Percentiles rank a stretch among this genome's conserved stretches.
These are phyloP conservation scores for Rhynchosporium graminicola DNA, from an alignment of 2,329 filamentous ascomycete genomes.

Conservation along the genomic window DNA sequence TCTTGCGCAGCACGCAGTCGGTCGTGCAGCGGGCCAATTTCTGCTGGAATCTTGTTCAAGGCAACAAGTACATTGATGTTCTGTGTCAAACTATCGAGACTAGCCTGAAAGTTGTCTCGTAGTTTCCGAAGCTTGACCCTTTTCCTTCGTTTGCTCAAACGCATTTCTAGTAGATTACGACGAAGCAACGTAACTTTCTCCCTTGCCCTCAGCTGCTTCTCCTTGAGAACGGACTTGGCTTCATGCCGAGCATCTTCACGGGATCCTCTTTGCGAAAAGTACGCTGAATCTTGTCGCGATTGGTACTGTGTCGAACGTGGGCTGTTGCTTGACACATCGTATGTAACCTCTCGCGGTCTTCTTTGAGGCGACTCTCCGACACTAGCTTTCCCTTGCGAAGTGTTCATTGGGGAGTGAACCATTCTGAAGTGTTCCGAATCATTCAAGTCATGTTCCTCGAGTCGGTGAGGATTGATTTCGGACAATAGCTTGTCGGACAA, in stretches of 20 bases:
- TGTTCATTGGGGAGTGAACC: slow-evolving; percentile 17
- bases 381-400: slow-evolving; percentile 7
- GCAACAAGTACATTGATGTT: slow-evolving; percentile 25
- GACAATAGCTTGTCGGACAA: neutral
- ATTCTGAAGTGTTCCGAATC: slow-evolving; percentile 13
- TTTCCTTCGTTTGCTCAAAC: slow-evolving; percentile 17
- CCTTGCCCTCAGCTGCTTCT: slow-evolving; percentile 26
- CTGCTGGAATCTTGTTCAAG: slow-evolving; percentile 20
- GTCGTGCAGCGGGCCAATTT: slow-evolving; percentile 26
- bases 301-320: neutral
- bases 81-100: slow-evolving; percentile 25
- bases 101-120: slow-evolving; percentile 23
- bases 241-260: slow-evolving; percentile 12
- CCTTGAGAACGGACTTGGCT: slow-evolving; percentile 21
- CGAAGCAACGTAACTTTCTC: slow-evolving; percentile 29
- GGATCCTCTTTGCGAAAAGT: slow-evolving; percentile 23
- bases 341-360: slow-evolving; percentile 10
- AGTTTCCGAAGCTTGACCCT: slow-evolving; percentile 22
- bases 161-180: slow-evolving; percentile 26
- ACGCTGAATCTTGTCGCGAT: slow-evolving; percentile 30
- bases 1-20: slow-evolving; percentile 27
- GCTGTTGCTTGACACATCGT: slow-evolving; percentile 9
- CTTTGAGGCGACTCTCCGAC: slow-evolving; percentile 6
- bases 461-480: neutral
- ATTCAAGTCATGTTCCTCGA: slow-evolving; percentile 8